Evolutionary conservation across 768 basidiomycete genomes (phyloP).

Genomic region (Pleurotus tuber-regium): DNA sequence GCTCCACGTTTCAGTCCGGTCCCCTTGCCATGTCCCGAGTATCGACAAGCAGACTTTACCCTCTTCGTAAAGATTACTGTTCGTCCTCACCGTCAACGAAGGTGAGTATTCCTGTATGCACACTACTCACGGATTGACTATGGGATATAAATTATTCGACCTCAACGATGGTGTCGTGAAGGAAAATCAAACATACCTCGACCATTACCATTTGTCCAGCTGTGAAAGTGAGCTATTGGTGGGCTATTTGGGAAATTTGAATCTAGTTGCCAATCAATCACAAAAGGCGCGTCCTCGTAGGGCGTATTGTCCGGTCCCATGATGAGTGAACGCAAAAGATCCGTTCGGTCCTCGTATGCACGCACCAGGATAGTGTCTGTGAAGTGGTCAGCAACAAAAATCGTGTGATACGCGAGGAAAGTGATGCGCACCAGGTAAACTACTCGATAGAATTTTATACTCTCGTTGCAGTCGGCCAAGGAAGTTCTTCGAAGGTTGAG

Average conservation of each 20-base stretch:
- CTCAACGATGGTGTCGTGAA: conserved; percentile 4
- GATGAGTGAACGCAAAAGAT: conserved; percentile 85
- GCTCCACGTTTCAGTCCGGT: conserved; percentile 86
- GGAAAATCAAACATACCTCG: conserved; percentile 49
- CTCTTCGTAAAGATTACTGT: conserved; percentile 89
- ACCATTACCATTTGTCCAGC: conserved; percentile 94
- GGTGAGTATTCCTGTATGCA: conserved; percentile 1
- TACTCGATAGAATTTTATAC: conserved; percentile 73
- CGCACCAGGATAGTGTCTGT: conserved; percentile 88
- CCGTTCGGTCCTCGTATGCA: conserved; percentile 85
- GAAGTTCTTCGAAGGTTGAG: conserved; percentile 72
- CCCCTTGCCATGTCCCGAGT: conserved; percentile 89
- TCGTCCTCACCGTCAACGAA: conserved; percentile 1
- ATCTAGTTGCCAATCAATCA: conserved; percentile 91
- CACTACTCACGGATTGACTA: conserved; percentile 73
- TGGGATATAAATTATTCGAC: conserved; percentile 8
- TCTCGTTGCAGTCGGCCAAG: conserved; percentile 77
- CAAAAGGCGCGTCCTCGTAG: conserved; percentile 92
- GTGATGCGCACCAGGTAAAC: conserved; percentile 71
- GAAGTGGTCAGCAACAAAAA: background rate
- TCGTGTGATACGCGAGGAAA: background rate
- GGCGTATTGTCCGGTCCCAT: conserved; percentile 93
- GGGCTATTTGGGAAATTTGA: conserved; percentile 82
- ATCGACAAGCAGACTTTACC: conserved; percentile 94
- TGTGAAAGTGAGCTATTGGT: conserved; percentile 85